These are phyloP conservation scores for Zasmidium cellare DNA, from an alignment of 2,329 filamentous ascomycete genomes.

Conservation along the genomic window DNA sequence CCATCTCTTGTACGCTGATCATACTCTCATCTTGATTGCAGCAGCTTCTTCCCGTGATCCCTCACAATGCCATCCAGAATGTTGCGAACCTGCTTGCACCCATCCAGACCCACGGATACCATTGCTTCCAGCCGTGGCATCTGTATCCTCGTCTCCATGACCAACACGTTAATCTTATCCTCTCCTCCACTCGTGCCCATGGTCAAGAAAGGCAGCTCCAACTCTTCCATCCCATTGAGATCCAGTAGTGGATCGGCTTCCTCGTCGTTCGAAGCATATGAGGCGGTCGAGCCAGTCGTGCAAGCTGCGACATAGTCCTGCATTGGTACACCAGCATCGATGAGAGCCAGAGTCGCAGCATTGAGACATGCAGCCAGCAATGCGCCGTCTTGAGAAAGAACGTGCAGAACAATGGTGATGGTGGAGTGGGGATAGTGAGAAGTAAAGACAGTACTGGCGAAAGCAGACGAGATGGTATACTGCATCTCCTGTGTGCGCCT, in stretches of 20 bases:
- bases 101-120: constrained; percentile 88
- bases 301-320: constrained; percentile 85
- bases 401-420: constrained; percentile 79
- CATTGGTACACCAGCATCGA: constrained; percentile 96
- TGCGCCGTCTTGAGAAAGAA: constrained; percentile 87
- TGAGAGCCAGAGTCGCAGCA: constrained; percentile 83
- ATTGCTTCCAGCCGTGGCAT: constrained; percentile 81
- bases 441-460: constrained; percentile 76
- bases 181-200: constrained; percentile 63
- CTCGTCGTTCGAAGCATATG: constrained; percentile 61
- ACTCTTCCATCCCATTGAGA: constrained; percentile 76
- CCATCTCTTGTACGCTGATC: background rate
- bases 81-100: constrained; percentile 79
- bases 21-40: constrained; percentile 41
- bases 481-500: constrained; percentile 81
- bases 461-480: constrained; percentile 74
- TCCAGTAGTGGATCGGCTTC: constrained; percentile 80
- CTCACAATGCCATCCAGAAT: constrained; percentile 80
- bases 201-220: constrained; percentile 85
- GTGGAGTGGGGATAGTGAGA: constrained; percentile 86
- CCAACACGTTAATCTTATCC: constrained; percentile 74
- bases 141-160: constrained; percentile 89
- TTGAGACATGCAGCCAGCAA: constrained; percentile 89
- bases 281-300: constrained; percentile 77
- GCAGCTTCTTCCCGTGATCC: constrained; percentile 65